These are phyloP conservation scores for Clavispora fructus DNA, from an alignment of 805 yeast species.

Conservation along the genomic window DNA sequence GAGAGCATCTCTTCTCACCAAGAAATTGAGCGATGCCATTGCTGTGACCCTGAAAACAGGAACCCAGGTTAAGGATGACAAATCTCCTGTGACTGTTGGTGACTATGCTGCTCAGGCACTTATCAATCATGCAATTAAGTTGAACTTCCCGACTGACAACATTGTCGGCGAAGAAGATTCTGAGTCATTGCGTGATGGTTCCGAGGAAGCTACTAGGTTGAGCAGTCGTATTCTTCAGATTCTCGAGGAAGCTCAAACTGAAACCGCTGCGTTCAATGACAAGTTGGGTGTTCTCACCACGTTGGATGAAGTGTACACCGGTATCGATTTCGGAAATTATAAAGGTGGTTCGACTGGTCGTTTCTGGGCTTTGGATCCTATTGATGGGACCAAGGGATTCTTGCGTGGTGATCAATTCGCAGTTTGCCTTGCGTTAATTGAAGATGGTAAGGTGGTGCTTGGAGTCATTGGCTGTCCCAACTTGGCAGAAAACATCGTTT, in stretches of 20 bases:
- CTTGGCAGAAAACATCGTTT: conserved; percentile 48
- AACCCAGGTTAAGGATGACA: conserved; percentile 75
- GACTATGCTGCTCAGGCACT: conserved; percentile 96
- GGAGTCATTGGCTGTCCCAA: conserved; percentile 98
- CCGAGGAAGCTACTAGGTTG: conserved; percentile 42
- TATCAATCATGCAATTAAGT: conserved; percentile 73
- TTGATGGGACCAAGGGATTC: conserved; percentile 96
- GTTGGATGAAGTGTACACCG: conserved; percentile 48
- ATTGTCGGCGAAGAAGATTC: conserved; percentile 96
- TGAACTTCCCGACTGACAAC: conserved; percentile 77
- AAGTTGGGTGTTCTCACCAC: conserved; percentile 40
- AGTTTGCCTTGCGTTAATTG: conserved; percentile 86
- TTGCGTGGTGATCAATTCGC: conserved; percentile 96
- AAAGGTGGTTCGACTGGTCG: conserved; percentile 76
- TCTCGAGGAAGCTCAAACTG: conserved; percentile 47
- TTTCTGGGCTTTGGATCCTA: conserved; percentile 97
- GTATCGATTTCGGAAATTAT: conserved; percentile 77
- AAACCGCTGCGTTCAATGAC: conserved; percentile 28
- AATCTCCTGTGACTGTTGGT: conserved; percentile 93
- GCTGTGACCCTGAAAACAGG: conserved; percentile 42
- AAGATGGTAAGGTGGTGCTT: conserved; percentile 74
- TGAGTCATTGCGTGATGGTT: conserved; percentile 43
- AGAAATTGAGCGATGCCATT: conserved; percentile 54
- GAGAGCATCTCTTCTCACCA: conserved; percentile 76
- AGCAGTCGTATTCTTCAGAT: conserved; percentile 54